Evolutionary conservation across 2,329 filamentous ascomycete genomes (phyloP).

Genomic region (Colletotrichum euphorbiae): DNA sequence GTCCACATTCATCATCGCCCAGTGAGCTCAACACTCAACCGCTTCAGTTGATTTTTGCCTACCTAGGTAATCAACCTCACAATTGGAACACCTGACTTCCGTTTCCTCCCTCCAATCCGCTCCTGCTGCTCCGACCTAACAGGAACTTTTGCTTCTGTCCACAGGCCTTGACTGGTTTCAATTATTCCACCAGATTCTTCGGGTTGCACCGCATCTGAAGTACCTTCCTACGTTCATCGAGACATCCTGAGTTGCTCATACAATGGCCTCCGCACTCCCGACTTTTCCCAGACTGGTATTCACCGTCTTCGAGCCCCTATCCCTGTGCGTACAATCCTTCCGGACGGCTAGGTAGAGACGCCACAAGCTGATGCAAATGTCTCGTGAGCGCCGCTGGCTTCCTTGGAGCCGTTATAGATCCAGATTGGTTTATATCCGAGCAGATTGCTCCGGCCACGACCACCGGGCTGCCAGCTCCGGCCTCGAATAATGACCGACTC

Average conservation of each 20-base stretch:
- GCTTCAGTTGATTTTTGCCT: neutral
- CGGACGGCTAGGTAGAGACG: neutral
- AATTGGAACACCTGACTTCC: neutral
- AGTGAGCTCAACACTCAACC: neutral
- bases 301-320: slow-evolving; percentile 75
- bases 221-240: too few relatives aligned
- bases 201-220: neutral
- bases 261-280: slow-evolving; percentile 73
- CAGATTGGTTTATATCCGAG: slow-evolving; percentile 72
- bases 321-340: slow-evolving; percentile 63
- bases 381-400: slow-evolving; percentile 67
- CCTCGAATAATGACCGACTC: slow-evolving; percentile 62
- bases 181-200: neutral
- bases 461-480: slow-evolving; percentile 44
- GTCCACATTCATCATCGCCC: neutral
- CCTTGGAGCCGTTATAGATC: slow-evolving; percentile 64
- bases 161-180: too few relatives aligned
- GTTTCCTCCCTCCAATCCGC: neutral
- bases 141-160: slow-evolving; percentile 3
- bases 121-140: neutral
- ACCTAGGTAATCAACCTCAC: neutral
- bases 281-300: slow-evolving; percentile 74
- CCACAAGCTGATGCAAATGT: slow-evolving; percentile 29
- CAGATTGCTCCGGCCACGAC: slow-evolving; percentile 61
- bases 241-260: neutral